These are phyloP conservation scores for Liriodendron chinense DNA, from an alignment of 164 flowering plant genomes.

Conservation along the genomic window DNA sequence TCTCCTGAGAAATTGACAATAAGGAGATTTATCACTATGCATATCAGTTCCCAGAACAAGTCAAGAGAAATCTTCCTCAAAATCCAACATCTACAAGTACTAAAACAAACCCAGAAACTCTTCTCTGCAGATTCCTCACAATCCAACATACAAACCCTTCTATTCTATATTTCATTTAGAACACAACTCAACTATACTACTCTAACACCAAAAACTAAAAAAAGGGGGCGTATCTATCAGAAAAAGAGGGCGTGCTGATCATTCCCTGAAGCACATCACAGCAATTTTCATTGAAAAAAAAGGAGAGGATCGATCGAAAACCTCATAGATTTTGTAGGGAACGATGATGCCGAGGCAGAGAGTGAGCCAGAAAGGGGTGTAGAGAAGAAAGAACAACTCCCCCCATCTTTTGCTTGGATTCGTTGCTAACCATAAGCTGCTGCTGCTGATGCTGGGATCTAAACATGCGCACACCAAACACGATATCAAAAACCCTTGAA, in stretches of 20 bases:
- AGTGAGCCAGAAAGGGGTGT: slow-evolving; percentile 97
- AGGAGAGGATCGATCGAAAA: slow-evolving; percentile 10
- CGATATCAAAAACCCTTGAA: neutral
- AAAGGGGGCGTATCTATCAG: neutral
- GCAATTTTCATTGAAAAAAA: neutral
- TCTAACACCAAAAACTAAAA: neutral
- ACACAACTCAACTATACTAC: no score
- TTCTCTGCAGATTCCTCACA: neutral
- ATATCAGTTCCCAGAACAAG: no score
- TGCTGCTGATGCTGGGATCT: neutral
- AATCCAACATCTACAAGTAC: no score
- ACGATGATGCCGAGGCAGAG: slow-evolving; percentile 87
- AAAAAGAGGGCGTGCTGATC: neutral
- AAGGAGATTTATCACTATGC: no score
- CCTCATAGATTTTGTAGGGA: slow-evolving; percentile 91
- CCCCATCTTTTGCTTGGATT: slow-evolving; percentile 97
- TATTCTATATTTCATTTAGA: no score
- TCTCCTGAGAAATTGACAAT: no score
- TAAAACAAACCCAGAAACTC: neutral
- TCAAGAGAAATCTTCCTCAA: no score
- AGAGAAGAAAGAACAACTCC: slow-evolving; percentile 77
- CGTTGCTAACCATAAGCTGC: slow-evolving; percentile 66
- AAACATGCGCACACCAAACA: slow-evolving; percentile 7
- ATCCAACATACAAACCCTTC: neutral
- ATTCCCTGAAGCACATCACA: neutral